Conservation (phyloP, 257 asterid species). For the Mentha longifolia region DNA sequence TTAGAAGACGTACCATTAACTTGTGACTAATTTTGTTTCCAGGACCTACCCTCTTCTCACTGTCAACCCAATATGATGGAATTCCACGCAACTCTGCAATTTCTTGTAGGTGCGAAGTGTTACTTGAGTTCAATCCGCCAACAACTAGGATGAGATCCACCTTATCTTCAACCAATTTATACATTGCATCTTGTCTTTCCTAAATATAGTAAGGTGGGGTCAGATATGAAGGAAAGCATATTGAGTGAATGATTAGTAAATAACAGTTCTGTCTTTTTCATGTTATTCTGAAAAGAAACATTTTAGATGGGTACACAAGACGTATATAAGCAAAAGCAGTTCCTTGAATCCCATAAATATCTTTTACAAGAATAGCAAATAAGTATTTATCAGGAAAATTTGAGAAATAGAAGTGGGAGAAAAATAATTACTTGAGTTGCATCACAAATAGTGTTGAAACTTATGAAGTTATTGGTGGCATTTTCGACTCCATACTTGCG, state of each 20-base stretch:
- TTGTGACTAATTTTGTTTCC: slow-evolving; percentile 86
- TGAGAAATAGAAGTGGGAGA: slow-evolving; percentile 28
- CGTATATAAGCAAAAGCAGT: background rate
- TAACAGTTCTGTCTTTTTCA: slow-evolving; percentile 7
- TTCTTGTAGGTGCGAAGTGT: slow-evolving; percentile 98
- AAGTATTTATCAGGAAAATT: slow-evolving; percentile 13
- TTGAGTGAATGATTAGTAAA: slow-evolving; percentile 9
- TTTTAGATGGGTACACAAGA: background rate
- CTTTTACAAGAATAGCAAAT: background rate
- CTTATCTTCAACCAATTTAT: slow-evolving; percentile 78
- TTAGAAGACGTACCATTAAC: slow-evolving; percentile 58
- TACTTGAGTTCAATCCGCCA: slow-evolving; percentile 99
- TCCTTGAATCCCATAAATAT: background rate
- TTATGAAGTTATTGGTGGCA: slow-evolving; percentile 78
- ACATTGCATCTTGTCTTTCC: slow-evolving; percentile 99
- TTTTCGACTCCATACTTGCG: slow-evolving; percentile 87
- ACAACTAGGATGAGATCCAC: slow-evolving; percentile 88
- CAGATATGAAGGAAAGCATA: slow-evolving; percentile 25
- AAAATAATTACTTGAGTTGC: slow-evolving; percentile 82
- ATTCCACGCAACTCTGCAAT: slow-evolving; percentile 90
- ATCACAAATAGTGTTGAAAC: slow-evolving; percentile 98
- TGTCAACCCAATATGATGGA: slow-evolving; percentile 97
- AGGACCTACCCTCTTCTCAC: slow-evolving; percentile 86
- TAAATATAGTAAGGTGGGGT: slow-evolving; percentile 36
- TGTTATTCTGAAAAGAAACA: slow-evolving; percentile 12